Base-by-base conservation (phyloP, 169 alveolate species). In the Haemoproteus tartakovskyi region DNA sequence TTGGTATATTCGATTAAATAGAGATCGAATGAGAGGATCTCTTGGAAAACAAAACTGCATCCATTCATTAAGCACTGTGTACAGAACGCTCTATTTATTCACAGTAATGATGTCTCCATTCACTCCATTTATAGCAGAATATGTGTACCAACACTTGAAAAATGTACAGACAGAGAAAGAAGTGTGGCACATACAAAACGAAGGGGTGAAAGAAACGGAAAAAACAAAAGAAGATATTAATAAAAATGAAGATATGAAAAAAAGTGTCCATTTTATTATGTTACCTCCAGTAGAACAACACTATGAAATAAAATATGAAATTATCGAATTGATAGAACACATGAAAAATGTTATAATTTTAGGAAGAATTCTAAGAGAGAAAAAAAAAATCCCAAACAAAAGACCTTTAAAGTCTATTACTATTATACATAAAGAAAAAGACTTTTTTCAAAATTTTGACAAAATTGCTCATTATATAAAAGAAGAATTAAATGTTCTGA, bases 11-110 rank as follows among this genome's bases (percentile, higher is more conserved):
- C 90, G 98, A 48, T 90, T 96, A 26, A 97, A 97, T 84, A 93
- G 99, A 79, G 95, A 92, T 51, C 95, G 99, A 80, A 92, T 97
- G 95, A 92, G 98, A 78, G 99, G 99, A 8, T 95, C 90, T 38
- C 64, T 86, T 41, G 99, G 98, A 14, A 78, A 78, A 57, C 92
- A 85, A 41, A 97, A 96, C 50, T 85, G 95, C 51, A 24, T 67
- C 30, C 91, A 86, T 18, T 84, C 98, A 8, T 80, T 97, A 38
- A 91, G 94, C 60, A 90, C 96, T 29, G 87, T 95, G 30, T 95
- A 90, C 82, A 94, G 87, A 52, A 95, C 97, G 8, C 84, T 95
- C 22, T 86, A 95, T 56, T 89, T 94, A 22, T 92, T 95, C 70
- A 92, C 92, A 1, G 80, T 67, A 36, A 38, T 84, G 26, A 41